Conservation (phyloP, 352 stramenopile species). For the Halophytophthora batemanensis region DNA sequence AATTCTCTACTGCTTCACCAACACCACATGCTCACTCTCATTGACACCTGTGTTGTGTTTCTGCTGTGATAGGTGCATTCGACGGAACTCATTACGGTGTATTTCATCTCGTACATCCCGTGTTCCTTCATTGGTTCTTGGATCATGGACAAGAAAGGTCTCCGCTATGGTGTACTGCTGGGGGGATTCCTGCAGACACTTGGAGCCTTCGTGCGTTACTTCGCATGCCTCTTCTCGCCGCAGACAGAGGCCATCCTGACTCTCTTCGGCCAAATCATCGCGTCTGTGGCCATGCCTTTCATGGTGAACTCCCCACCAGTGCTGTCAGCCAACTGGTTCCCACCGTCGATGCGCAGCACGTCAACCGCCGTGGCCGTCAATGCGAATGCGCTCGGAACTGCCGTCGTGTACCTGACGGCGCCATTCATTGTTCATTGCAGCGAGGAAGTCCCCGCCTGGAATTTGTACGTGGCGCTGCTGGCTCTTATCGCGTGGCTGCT, state of each 20-base stretch:
- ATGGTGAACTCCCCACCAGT: too few species aligned
- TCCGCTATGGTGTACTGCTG: constrained; percentile 63
- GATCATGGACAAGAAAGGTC: constrained; percentile 77
- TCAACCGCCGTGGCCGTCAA: constrained; percentile 75
- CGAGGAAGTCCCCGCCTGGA: constrained; percentile 37
- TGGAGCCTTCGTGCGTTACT: constrained; percentile 44
- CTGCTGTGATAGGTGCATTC: constrained; percentile 66
- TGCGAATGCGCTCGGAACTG: constrained; percentile 68
- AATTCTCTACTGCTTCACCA: too few species aligned
- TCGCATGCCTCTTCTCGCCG: constrained; percentile 26
- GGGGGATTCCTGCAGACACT: constrained; percentile 52
- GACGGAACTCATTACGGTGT: constrained; percentile 75
- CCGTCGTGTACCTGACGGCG: constrained; percentile 51
- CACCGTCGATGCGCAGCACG: constrained; percentile 56
- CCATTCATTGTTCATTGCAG: constrained; percentile 43
- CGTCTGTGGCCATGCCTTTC: constrained; percentile 70
- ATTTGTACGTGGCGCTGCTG: constrained; percentile 37
- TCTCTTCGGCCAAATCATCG: constrained; percentile 53
- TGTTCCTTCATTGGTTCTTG: constrained; percentile 79
- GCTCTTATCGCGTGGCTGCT: constrained; percentile 18
- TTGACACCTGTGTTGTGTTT: too few species aligned
- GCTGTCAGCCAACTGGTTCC: constrained; percentile 74
- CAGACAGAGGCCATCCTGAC: constrained; percentile 37
- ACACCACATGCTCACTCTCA: too few species aligned
- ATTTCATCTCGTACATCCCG: constrained; percentile 77